Conservation (phyloP, 2,329 filamentous ascomycete species). For the Clarireedia paspali region DNA sequence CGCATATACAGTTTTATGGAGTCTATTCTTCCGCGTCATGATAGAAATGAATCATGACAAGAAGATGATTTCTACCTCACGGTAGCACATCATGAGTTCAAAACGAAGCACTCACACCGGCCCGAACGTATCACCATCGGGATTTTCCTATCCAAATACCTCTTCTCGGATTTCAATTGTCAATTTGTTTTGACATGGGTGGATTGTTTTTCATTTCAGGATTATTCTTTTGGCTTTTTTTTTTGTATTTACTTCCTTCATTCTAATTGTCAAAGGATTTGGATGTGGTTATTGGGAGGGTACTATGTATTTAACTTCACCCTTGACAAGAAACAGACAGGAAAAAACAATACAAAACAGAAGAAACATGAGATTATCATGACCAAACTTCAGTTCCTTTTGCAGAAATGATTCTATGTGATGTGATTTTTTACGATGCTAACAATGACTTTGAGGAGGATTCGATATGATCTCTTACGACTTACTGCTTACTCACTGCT, state of each 20-base stretch:
- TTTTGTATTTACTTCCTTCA: constrained; percentile 3
- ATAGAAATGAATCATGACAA: constrained; percentile 9
- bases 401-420: not conserved
- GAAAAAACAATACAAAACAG: not conserved
- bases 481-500: not conserved
- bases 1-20: not conserved
- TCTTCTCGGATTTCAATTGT: not conserved
- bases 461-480: not conserved
- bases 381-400: not conserved
- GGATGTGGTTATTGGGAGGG: not conserved
- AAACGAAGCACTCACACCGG: constrained; percentile 4
- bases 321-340: not conserved
- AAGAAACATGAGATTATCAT: not conserved
- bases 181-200: not conserved
- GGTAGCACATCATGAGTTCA: not conserved
- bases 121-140: constrained; percentile 5
- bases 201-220: not conserved
- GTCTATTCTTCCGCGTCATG: not conserved
- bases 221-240: not conserved
- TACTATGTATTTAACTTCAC: not conserved
- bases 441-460: too few relatives aligned
- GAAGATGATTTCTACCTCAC: not conserved
- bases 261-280: not conserved
- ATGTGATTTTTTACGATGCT: too few relatives aligned
- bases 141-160: not conserved